These are phyloP conservation scores for Mortierella sp. DNA, from an alignment of 371 early-diverging fungal genomes.

Conservation along the genomic window DNA sequence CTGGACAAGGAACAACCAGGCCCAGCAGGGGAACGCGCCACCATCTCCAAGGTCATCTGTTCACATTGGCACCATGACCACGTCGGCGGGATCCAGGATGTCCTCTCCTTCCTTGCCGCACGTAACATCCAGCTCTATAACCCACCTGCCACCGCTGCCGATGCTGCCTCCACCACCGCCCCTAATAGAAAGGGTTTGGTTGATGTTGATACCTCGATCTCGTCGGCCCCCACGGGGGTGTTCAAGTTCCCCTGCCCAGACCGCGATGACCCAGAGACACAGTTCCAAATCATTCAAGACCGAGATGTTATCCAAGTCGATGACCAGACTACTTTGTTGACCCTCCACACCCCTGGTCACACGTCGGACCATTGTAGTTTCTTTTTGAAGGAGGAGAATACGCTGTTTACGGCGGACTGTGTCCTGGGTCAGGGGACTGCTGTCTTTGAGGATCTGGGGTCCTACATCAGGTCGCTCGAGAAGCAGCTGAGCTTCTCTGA, in stretches of 20 bases:
- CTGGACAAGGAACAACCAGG: constrained; percentile 60
- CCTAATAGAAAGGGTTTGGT: constrained; percentile 23
- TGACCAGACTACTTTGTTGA: constrained; percentile 72
- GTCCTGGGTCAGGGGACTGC: constrained; percentile 89
- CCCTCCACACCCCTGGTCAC: constrained; percentile 89
- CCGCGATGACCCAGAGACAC: constrained; percentile 53
- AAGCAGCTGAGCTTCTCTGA: constrained; percentile 54
- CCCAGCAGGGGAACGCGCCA: constrained; percentile 28
- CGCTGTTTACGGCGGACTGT: constrained; percentile 86
- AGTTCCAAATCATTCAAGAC: constrained; percentile 39
- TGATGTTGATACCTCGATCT: constrained; percentile 15
- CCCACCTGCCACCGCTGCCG: constrained; percentile 24
- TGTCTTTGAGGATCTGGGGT: constrained; percentile 80
- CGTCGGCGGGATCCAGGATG: constrained; percentile 74
- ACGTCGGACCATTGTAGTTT: constrained; percentile 85
- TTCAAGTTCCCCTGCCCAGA: constrained; percentile 52
- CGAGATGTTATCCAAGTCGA: constrained; percentile 68
- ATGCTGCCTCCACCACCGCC: constrained; percentile 53
- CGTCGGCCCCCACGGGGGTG: constrained; percentile 15
- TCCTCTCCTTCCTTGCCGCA: constrained; percentile 60
- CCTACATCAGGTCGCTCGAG: constrained; percentile 76
- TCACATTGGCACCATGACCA: constrained; percentile 92
- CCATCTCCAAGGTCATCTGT: constrained; percentile 83
- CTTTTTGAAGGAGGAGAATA: constrained; percentile 78
- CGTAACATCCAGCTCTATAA: constrained; percentile 40